phyloP scores from a whole-genome alignment of 176 grass and related monocot genomes.

The Bromus sterilis region DNA sequence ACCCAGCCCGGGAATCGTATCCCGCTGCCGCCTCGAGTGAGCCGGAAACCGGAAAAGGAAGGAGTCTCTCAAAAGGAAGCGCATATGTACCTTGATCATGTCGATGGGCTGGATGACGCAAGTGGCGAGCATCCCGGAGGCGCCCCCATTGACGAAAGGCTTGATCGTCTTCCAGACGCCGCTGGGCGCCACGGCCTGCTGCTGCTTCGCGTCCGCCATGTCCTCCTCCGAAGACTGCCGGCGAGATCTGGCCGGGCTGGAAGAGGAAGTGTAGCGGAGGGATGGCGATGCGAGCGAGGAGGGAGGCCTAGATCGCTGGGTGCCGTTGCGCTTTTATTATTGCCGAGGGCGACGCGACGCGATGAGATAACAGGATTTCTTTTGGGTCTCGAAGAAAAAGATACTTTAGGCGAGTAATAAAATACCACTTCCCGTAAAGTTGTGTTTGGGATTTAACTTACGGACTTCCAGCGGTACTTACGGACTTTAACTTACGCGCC shows the following conservation, averaged over 20 bases:
- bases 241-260: conserved; percentile 2
- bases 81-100: conserved; percentile 75
- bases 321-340: conserved; percentile 35
- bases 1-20: background rate
- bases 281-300: background rate
- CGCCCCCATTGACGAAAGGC: conserved; percentile 89
- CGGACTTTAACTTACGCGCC: no score
- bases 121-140: conserved; percentile 92
- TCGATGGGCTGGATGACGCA: conserved; percentile 99
- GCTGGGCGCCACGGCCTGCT: conserved; percentile 27
- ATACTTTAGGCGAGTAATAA: background rate
- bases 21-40: background rate
- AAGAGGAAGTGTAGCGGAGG: background rate
- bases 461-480: no score
- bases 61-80: no score
- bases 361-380: background rate
- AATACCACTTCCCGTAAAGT: background rate
- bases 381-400: background rate
- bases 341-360: background rate
- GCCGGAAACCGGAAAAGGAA: background rate
- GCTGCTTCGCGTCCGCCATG: conserved; percentile 71
- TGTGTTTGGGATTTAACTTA: no score
- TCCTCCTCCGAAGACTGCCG: background rate
- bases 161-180: conserved; percentile 83
- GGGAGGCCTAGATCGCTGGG: background rate